Base-by-base conservation (phyloP, 179 eudicot species). In the Corrigiola litoralis region DNA sequence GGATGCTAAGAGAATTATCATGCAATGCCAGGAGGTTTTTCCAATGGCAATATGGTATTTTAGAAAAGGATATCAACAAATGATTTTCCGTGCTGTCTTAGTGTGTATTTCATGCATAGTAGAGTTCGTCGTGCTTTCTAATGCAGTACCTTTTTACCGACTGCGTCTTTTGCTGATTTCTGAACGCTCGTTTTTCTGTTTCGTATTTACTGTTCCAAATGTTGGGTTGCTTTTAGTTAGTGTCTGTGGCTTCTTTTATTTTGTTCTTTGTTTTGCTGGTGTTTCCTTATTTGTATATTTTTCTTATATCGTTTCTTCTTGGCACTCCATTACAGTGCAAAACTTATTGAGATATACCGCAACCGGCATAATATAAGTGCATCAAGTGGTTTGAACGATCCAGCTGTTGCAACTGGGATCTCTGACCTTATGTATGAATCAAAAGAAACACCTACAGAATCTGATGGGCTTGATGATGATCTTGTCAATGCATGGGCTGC, bases 401-500 rank as follows among this genome's bases (percentile, higher is more conserved):
- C 88, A 49, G 95, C 99, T 67, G 96, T 94, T 66, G 89, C 99
- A 47, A 90, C 95, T 14, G 99, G 99, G 67, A 94, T 94, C 45
- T 84, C 96, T 70, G 97, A 94, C 42, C 99, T 94, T 70, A 80
- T 94, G 45, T 94, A 94, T 79, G 99, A 90, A 82, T 65, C 78
- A 32, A 78, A 75, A 62, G 73, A 71, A 33, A 57, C 77, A 49
- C 74, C 83, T 72, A 54, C 66, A 66, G 81, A 85, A 66, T 73
- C 88, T 58, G 92, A 86, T 71, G 71, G 80, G 24, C 84, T 94
- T 61, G 99, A 94, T 77, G 96, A 90, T 78, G 99, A 94, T 76
- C 87, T 94, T 65, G 99, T 90, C 41, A 94, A 94, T 75, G 87
- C 85, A 48, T 94, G 99, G 99, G 99, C 99, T 54, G 81, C 95